Evolutionary conservation across 1,284 basidiomycete species (phyloP), one percentile per base, ranked within the genome.

Genomic region (Sanghuangporus weigelae): DNA sequence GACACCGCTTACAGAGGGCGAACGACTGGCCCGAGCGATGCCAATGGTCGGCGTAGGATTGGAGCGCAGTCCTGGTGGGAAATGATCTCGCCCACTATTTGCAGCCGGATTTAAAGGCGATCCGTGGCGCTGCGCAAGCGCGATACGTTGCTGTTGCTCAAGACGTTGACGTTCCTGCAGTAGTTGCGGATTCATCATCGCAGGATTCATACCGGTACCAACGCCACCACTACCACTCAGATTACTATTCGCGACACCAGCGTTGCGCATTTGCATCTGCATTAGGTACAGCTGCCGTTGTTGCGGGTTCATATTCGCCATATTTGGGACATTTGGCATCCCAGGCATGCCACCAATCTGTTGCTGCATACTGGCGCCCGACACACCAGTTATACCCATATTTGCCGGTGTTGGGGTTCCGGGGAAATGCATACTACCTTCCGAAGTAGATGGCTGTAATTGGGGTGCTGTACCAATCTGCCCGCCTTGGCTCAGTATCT

Each of bases 1-100:
- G 6, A 63, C 42, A 19, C 51, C 56, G 26, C 44, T 77, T 62
- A 90, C 87, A 19, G 86, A 84, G 23, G 89, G 89, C 49, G 89
- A 90, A 62, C 87, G 79, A 58, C 82, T 81, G 68, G 83, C 88
- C 68, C 89, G 78, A 39, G 88, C 85, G 63, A 90, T 90, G 4
- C 88, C 87, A 0, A 87, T 86, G 64, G 89, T 85, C 36, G 81
- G 35, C 12, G 7, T 72, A 51, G 80, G 77, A 68, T 84, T 84
- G 19, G 84, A 84, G 35, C 82, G 79, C 57, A 83, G 71, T 10
- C 68, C 55, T 57, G 63, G 39, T 46, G 65, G 50, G 61, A 61
- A 66, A 50, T 65, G 51, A 40, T 63, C 50, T 61, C 46, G 31
- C 7, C 48, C 58, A 35, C 56, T 59, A 58, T 59, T 67, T 2